phyloP scores from a whole-genome alignment of 169 alveolate species.

The Cryptosporidium sp. region DNA sequence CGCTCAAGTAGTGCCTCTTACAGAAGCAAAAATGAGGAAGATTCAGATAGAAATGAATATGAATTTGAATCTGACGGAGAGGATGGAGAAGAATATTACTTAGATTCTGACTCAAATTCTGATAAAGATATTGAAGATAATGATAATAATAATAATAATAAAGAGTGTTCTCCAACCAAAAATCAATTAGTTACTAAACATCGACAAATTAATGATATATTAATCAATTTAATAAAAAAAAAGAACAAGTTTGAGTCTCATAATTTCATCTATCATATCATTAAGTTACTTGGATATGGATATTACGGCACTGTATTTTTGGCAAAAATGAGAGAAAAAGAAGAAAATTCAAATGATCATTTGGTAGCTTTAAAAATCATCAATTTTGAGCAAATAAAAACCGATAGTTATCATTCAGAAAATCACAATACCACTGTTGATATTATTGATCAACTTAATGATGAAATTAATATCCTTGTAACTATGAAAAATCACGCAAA shows the following conservation, averaged over 20 bases:
- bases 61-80: not conserved
- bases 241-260: constrained; percentile 21
- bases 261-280: constrained; percentile 3
- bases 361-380: constrained; percentile 58
- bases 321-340: constrained; percentile 1
- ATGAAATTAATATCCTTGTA: constrained; percentile 41
- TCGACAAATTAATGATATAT: not conserved
- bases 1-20: not conserved
- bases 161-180: not conserved
- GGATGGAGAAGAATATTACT: not conserved
- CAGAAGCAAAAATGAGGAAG: not conserved
- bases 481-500: constrained; percentile 20
- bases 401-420: not conserved
- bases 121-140: not conserved
- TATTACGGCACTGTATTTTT: constrained; percentile 52
- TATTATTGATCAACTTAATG: constrained; percentile 60
- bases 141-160: not conserved
- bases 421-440: not conserved
- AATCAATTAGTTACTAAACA: not conserved
- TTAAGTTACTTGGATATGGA: constrained; percentile 65
- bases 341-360: not conserved
- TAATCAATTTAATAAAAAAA: not conserved
- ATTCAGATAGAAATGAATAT: not conserved
- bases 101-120: not conserved
- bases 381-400: constrained; percentile 45